phyloP scores from a whole-genome alignment of 2,329 filamentous ascomycete genomes.

The Verruconis gallopava region DNA sequence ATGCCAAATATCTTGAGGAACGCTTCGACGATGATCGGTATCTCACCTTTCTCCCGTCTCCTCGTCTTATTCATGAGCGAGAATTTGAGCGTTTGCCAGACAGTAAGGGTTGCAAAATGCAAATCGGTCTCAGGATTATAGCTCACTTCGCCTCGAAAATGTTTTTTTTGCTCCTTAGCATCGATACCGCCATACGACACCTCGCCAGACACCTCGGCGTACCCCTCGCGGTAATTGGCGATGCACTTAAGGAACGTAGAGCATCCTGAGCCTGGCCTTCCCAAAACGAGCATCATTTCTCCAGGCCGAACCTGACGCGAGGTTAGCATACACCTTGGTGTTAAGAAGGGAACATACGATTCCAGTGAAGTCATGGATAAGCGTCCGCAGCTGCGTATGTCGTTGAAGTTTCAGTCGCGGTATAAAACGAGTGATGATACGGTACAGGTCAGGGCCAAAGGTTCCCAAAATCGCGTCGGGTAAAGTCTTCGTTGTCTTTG shows the following conservation, averaged over 20 bases:
- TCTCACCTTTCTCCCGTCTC: slow-evolving; percentile 44
- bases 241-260: slow-evolving; percentile 59
- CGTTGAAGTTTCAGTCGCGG: slow-evolving; percentile 18
- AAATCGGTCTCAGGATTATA: slow-evolving; percentile 70
- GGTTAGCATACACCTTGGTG: too few relatives aligned
- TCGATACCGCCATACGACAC: slow-evolving; percentile 41
- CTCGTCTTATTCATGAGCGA: slow-evolving; percentile 58
- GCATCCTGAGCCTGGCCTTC: slow-evolving; percentile 56
- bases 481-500: slow-evolving; percentile 45
- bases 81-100: slow-evolving; percentile 61
- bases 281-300: slow-evolving; percentile 59
- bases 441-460: slow-evolving; percentile 22
- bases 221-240: slow-evolving; percentile 50
- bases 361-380: slow-evolving; percentile 52
- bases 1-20: slow-evolving; percentile 50
- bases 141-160: slow-evolving; percentile 52
- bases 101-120: slow-evolving; percentile 66
- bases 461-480: slow-evolving; percentile 32
- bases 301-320: too few relatives aligned
- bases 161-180: slow-evolving; percentile 37
- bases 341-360: too few relatives aligned
- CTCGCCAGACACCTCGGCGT: slow-evolving; percentile 38
- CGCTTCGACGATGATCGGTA: slow-evolving; percentile 50
- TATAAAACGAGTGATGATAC: slow-evolving; percentile 37
- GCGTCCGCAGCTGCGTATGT: slow-evolving; percentile 41